Percentiles rank a stretch among this genome's conserved stretches.
Evolutionary conservation across 208 protist species (phyloP).

Genomic region (Acanthamoeba sp.): DNA sequence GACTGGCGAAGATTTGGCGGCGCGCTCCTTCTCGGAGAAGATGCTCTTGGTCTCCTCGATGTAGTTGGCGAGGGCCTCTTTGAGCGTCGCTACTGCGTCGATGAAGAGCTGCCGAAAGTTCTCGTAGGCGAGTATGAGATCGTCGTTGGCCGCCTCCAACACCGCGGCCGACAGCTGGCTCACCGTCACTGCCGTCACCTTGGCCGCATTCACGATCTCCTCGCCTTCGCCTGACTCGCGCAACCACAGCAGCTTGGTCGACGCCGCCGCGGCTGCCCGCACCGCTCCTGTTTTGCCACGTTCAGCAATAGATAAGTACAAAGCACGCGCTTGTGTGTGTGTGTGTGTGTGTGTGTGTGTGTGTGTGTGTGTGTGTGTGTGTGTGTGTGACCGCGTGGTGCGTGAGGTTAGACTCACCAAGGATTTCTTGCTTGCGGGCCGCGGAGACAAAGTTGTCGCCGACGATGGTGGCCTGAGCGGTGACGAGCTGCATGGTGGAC

Average conservation of each 20-base stretch:
- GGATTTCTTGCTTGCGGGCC: slow-evolving; percentile 59
- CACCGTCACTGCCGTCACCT: slow-evolving; percentile 58
- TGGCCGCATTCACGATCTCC: slow-evolving; percentile 66
- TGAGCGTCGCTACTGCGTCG: neutral
- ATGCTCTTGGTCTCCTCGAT: slow-evolving; percentile 71
- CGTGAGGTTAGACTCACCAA: neutral
- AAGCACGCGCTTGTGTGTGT: neutral
- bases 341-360: neutral
- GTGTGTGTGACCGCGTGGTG: neutral
- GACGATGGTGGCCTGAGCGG: slow-evolving; percentile 62
- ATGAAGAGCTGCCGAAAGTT: slow-evolving; percentile 16
- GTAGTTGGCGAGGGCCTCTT: slow-evolving; percentile 55
- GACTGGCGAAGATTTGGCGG: neutral
- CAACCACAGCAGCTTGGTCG: slow-evolving; percentile 56
- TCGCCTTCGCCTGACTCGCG: slow-evolving; percentile 56
- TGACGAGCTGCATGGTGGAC: slow-evolving; percentile 71
- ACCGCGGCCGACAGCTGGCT: slow-evolving; percentile 66
- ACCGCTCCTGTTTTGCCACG: neutral
- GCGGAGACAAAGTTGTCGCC: slow-evolving; percentile 65
- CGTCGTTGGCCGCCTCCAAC: slow-evolving; percentile 59
- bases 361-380: neutral
- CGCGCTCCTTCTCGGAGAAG: slow-evolving; percentile 30
- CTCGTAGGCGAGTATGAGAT: slow-evolving; percentile 22
- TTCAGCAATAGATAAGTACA: no score
- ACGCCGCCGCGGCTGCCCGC: slow-evolving; percentile 36